These are phyloP conservation scores for Dictyostelium capitatum DNA, from an alignment of 78 protist genomes.

Conservation along the genomic window DNA sequence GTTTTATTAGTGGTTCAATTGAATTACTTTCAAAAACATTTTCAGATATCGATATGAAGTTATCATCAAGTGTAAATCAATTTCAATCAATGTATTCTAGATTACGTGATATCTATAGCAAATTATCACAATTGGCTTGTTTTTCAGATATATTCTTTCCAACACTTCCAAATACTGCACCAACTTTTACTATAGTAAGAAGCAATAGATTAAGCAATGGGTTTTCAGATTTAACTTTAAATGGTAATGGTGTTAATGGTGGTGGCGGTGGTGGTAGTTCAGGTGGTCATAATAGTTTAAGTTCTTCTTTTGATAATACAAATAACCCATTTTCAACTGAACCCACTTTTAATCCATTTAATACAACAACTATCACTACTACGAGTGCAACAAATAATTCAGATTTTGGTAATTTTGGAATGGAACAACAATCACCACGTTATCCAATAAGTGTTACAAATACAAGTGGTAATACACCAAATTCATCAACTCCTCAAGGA, in stretches of 20 bases:
- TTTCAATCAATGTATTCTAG: constrained; percentile 17
- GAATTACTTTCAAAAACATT: constrained; percentile 10
- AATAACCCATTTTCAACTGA: constrained; percentile 42
- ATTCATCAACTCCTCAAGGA: background rate
- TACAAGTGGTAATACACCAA: background rate
- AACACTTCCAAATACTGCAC: constrained; percentile 34
- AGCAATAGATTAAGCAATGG: background rate
- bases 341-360: constrained; percentile 65
- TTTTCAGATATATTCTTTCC: constrained; percentile 68
- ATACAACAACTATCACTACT: background rate
- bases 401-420: background rate
- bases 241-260: background rate
- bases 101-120: constrained; percentile 35
- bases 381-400: background rate
- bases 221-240: background rate
- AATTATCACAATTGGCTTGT: background rate
- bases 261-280: background rate
- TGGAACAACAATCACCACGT: background rate
- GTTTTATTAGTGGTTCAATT: constrained; percentile 40
- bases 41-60: background rate
- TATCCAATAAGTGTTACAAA: background rate
- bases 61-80: background rate
- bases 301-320: background rate
- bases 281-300: background rate
- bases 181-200: background rate